Conservation (phyloP, 164 flowering plant species). For the Cinnamomum chago region DNA sequence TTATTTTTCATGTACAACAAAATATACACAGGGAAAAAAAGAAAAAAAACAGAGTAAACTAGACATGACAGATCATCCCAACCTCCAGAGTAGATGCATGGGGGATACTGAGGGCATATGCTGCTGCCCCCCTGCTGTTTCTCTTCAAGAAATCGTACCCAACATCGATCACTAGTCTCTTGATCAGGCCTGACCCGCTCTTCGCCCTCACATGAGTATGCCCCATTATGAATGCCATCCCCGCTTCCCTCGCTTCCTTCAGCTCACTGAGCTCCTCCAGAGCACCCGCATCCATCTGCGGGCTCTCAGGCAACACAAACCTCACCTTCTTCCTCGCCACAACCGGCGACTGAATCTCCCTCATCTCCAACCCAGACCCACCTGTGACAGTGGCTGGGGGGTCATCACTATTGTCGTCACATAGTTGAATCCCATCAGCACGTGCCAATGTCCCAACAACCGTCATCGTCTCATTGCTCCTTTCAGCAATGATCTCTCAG, state of each 20-base stretch:
- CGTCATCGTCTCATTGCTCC: conserved; percentile 49
- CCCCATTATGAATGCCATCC: conserved; percentile 80
- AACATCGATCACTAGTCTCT: conserved; percentile 56
- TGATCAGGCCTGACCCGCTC: conserved; percentile 62
- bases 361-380: conserved; percentile 12
- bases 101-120: conserved; percentile 50
- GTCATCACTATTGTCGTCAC: conserved; percentile 34
- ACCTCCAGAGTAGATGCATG: conserved; percentile 87
- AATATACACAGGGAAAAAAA: neutral
- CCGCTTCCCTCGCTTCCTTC: conserved; percentile 84
- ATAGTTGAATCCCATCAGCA: conserved; percentile 41
- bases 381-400: conserved; percentile 26
- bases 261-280: conserved; percentile 65
- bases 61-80: conserved; percentile 72
- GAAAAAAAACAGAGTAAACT: neutral
- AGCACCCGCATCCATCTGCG: conserved; percentile 41
- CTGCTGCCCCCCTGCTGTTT: conserved; percentile 52
- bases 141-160: conserved; percentile 84
- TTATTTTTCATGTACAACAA: neutral
- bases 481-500: conserved; percentile 31
- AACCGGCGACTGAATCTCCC: conserved; percentile 42
- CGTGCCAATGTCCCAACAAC: conserved; percentile 63
- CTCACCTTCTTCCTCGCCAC: conserved; percentile 55
- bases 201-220: conserved; percentile 74
- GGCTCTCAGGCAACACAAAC: conserved; percentile 75